Conservation (phyloP, 805 yeast species). For the Kluyveromyces aestuarii region DNA sequence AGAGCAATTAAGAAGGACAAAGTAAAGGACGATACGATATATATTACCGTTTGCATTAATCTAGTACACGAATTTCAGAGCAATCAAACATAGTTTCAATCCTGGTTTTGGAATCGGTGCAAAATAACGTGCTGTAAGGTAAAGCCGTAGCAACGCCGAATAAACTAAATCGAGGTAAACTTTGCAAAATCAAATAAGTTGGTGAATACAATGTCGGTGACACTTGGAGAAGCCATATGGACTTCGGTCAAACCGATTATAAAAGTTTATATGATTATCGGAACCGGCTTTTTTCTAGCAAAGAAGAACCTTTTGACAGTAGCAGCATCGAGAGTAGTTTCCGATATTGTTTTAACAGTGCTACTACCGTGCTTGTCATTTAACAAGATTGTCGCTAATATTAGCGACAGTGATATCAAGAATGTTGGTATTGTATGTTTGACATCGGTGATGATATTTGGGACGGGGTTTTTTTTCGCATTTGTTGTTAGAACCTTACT, state of each 20-base stretch:
- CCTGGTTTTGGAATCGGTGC: not conserved
- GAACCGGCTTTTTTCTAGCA: constrained; percentile 56
- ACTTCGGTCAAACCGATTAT: constrained; percentile 68
- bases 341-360: constrained; percentile 52
- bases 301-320: constrained; percentile 49
- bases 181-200: too few relatives aligned
- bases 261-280: constrained; percentile 63
- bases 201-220: constrained; percentile 13
- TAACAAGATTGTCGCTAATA: constrained; percentile 50
- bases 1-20: too few relatives aligned
- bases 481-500: constrained; percentile 16
- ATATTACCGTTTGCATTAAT: too few relatives aligned
- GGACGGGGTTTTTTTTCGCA: constrained; percentile 42
- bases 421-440: constrained; percentile 56
- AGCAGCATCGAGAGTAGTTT: constrained; percentile 51
- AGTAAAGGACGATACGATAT: too few relatives aligned
- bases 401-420: constrained; percentile 57
- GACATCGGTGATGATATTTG: constrained; percentile 42
- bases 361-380: constrained; percentile 62
- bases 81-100: too few relatives aligned
- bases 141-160: not conserved
- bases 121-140: not conserved
- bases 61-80: too few relatives aligned
- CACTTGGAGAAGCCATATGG: constrained; percentile 27
- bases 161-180: not conserved